Percentiles rank a stretch among this genome's conserved stretches.
These are phyloP conservation scores for Globisporangium alternatum DNA, from an alignment of 352 stramenopile genomes.

Conservation along the genomic window DNA sequence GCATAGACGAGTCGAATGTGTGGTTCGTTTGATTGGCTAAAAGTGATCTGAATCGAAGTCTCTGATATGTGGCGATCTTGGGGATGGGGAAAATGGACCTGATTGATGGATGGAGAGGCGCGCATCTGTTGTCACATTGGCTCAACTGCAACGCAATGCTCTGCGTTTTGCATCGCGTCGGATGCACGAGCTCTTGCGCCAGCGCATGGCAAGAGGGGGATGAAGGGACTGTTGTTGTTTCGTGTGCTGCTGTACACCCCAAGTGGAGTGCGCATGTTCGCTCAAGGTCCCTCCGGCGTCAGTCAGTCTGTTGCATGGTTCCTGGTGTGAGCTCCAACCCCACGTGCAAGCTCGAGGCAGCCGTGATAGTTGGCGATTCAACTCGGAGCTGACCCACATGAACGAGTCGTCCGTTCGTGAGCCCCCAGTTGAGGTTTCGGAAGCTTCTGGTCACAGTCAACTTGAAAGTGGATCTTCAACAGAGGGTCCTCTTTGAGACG, in stretches of 20 bases:
- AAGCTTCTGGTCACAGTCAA: not conserved
- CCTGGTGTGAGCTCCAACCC: not conserved
- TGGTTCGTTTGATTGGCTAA: conserved; percentile 1
- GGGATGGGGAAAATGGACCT: not conserved
- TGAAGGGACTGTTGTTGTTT: not conserved
- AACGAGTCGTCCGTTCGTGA: not conserved
- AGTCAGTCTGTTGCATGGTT: not conserved
- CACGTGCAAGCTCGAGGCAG: not conserved
- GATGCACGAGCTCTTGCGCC: not conserved
- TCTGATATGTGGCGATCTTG: conserved; percentile 7
- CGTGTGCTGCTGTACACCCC: not conserved
- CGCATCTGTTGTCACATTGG: conserved; percentile 9
- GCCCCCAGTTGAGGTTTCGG: not conserved
- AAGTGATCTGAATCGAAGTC: conserved; percentile 4
- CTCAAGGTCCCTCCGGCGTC: not conserved
- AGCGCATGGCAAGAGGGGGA: not conserved
- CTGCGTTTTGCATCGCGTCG: not conserved
- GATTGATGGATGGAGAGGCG: conserved; percentile 6
- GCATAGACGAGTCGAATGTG: conserved; percentile 1
- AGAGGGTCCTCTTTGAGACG: not conserved
- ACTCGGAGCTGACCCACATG: not conserved
- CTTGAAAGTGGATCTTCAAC: not conserved
- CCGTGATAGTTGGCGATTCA: not conserved
- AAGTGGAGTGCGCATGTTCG: not conserved
- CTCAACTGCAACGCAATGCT: not conserved